Conservation (phyloP, 176 grass and related monocot genomes). For the Dendrocalamus sinicus region DNA sequence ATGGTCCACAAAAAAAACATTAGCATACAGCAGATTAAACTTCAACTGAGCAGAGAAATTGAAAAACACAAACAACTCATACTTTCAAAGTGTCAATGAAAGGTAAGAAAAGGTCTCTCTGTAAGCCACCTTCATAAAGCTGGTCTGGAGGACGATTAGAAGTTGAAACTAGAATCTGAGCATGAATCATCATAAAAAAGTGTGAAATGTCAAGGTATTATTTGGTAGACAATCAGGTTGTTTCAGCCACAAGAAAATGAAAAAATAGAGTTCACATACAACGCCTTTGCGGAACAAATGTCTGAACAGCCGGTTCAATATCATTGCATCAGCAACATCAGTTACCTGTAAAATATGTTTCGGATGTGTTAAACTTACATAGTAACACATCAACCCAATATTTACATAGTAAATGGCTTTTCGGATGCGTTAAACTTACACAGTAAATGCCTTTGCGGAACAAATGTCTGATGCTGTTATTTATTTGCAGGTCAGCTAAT, state of each 20-base stretch:
- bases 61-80: conserved; percentile 28
- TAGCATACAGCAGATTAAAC: conserved; percentile 3
- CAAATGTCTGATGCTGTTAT: too few species aligned
- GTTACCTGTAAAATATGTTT: conserved; percentile 62
- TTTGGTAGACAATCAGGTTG: conserved; percentile 14
- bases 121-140: conserved; percentile 76
- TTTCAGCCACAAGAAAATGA: conserved; percentile 27
- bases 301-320: conserved; percentile 83
- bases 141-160: conserved; percentile 85
- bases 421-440: too few species aligned
- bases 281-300: conserved; percentile 92
- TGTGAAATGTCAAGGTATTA: conserved; percentile 29
- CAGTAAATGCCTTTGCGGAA: too few species aligned
- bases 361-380: background rate
- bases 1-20: conserved; percentile 24
- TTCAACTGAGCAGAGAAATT: conserved; percentile 29
- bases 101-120: conserved; percentile 71
- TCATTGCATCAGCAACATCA: conserved; percentile 98
- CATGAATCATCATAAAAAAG: conserved; percentile 35
- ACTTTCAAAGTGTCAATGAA: conserved; percentile 94
- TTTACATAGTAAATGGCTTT: background rate
- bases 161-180: conserved; percentile 87
- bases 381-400: background rate
- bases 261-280: conserved; percentile 63
- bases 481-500: too few species aligned